These are phyloP conservation scores for Aspergillus sp. DNA, from an alignment of 2,329 filamentous ascomycete genomes.

Conservation along the genomic window DNA sequence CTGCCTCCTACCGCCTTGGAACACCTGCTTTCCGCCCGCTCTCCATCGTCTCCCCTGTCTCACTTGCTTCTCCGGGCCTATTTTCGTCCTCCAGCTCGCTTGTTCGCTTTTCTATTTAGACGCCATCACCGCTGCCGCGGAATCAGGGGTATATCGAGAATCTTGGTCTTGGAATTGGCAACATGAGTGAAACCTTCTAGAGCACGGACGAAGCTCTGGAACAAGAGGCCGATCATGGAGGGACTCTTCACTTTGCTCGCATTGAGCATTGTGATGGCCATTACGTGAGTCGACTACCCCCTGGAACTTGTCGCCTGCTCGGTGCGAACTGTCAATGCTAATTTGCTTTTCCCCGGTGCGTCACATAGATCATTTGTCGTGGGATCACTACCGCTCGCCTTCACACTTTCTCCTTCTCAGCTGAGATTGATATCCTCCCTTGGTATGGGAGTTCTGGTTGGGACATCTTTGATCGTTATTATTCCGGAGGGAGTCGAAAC, in stretches of 20 bases:
- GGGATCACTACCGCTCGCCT: constrained; percentile 84
- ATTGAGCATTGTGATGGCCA: constrained; percentile 66
- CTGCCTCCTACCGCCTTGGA: constrained; percentile 7
- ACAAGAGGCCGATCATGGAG: constrained; percentile 54
- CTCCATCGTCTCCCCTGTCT: not conserved
- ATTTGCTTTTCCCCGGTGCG: constrained; percentile 9
- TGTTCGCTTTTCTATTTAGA: not conserved
- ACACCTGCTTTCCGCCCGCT: not conserved
- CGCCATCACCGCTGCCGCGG: not conserved
- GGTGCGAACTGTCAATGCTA: constrained; percentile 13
- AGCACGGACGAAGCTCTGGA: constrained; percentile 27
- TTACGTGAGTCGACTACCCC: constrained; percentile 53
- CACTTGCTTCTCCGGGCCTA: not conserved
- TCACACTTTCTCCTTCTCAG: constrained; percentile 83
- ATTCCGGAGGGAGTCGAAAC: constrained; percentile 96
- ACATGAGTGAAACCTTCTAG: constrained; percentile 34
- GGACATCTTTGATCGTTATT: constrained; percentile 93
- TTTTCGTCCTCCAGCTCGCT: not conserved
- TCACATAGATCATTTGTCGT: constrained; percentile 80
- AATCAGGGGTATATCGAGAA: not conserved
- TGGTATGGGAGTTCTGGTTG: constrained; percentile 90
- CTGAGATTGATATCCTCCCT: constrained; percentile 87
- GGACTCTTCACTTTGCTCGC: constrained; percentile 66
- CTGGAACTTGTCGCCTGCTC: not conserved
- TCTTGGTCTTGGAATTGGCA: constrained; percentile 21